Conservation (phyloP, 306 rosid species). For the Rosa lucieae region DNA sequence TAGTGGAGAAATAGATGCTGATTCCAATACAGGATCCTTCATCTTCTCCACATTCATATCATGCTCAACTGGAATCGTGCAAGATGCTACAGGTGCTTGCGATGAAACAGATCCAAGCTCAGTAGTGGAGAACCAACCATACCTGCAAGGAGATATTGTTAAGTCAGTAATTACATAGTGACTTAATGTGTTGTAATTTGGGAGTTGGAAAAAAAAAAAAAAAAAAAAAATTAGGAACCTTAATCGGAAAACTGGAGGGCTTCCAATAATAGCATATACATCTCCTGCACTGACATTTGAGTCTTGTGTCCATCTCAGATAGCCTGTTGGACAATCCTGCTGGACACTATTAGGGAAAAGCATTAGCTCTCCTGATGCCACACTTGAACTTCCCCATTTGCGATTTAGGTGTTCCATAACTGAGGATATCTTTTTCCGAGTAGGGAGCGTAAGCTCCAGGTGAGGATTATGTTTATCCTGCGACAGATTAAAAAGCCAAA, state of each 20-base stretch:
- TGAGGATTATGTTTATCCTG: constrained; percentile 94
- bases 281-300: constrained; percentile 79
- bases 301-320: constrained; percentile 82
- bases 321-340: constrained; percentile 56
- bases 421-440: constrained; percentile 91
- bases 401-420: constrained; percentile 90
- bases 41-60: constrained; percentile 34
- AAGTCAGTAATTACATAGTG: constrained; percentile 11
- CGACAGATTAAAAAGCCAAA: constrained; percentile 1
- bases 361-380: constrained; percentile 82
- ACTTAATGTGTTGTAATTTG: neutral
- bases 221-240: no score
- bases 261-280: constrained; percentile 70
- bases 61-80: constrained; percentile 48
- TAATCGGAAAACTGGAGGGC: constrained; percentile 77
- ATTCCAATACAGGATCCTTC: constrained; percentile 37
- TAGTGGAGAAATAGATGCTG: constrained; percentile 31
- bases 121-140: constrained; percentile 77
- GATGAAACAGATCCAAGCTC: constrained; percentile 44
- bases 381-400: constrained; percentile 91
- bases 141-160: constrained; percentile 58
- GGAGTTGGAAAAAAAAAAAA: no score
- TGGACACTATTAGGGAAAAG: constrained; percentile 76
- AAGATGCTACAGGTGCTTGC: constrained; percentile 45
- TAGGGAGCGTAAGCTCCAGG: constrained; percentile 91